Conservation (phyloP, 2,329 filamentous ascomycete species). For the Clonostachys rosea region DNA sequence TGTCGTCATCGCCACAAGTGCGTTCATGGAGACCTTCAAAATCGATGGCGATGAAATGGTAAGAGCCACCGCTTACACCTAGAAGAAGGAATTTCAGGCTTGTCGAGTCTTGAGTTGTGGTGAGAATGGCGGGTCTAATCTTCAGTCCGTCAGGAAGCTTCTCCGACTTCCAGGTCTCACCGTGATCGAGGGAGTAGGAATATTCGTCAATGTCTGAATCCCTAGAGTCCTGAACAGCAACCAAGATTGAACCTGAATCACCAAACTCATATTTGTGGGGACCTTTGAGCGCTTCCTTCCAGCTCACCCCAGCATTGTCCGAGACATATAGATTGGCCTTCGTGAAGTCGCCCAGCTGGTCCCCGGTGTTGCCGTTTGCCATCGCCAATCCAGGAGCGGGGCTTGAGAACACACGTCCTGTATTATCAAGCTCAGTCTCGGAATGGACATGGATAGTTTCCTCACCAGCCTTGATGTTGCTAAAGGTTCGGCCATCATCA, state of each 20-base stretch:
- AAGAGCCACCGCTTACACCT: slow-evolving; percentile 49
- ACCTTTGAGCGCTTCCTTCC: slow-evolving; percentile 70
- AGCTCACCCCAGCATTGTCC: slow-evolving; percentile 83
- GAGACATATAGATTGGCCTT: slow-evolving; percentile 84
- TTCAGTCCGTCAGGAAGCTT: slow-evolving; percentile 62
- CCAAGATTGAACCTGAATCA: slow-evolving; percentile 82
- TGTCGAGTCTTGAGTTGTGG: slow-evolving; percentile 88
- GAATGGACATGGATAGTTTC: slow-evolving; percentile 85
- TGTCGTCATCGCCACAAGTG: slow-evolving; percentile 72
- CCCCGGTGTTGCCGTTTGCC: slow-evolving; percentile 88
- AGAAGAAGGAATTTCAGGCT: slow-evolving; percentile 85
- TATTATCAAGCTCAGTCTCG: slow-evolving; percentile 77
- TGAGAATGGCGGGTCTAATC: slow-evolving; percentile 69
- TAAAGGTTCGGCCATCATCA: slow-evolving; percentile 87
- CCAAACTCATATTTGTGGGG: slow-evolving; percentile 97
- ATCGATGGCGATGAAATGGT: slow-evolving; percentile 71
- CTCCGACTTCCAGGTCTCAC: slow-evolving; percentile 74
- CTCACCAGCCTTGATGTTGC: slow-evolving; percentile 63
- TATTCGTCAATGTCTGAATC: slow-evolving; percentile 54
- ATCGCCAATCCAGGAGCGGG: slow-evolving; percentile 90
- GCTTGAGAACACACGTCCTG: slow-evolving; percentile 87
- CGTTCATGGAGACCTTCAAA: slow-evolving; percentile 77
- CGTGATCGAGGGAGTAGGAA: slow-evolving; percentile 83
- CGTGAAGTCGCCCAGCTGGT: slow-evolving; percentile 62
- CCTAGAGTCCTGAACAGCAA: slow-evolving; percentile 74